Conservation (phyloP, 2,329 filamentous ascomycete genomes). For the Grosmannia huntii region DNA sequence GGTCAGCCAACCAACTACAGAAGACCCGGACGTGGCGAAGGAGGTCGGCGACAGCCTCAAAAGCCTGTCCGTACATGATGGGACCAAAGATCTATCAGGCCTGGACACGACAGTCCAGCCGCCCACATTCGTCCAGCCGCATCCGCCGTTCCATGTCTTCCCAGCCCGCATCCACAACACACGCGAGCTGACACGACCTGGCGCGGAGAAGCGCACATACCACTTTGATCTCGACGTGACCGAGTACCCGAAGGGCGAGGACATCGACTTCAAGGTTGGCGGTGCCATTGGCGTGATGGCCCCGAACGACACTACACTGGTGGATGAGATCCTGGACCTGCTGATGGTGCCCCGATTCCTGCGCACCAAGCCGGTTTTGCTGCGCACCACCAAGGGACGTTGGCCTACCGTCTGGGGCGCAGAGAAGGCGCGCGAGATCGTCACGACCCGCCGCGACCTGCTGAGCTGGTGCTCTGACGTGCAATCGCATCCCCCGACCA, state of each 20-base stretch:
- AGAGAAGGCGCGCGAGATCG: constrained; percentile 69
- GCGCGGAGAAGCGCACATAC: constrained; percentile 92
- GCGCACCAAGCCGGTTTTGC: constrained; percentile 68
- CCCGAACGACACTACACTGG: constrained; percentile 63
- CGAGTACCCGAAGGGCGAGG: constrained; percentile 71
- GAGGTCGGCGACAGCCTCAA: constrained; percentile 9
- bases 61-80: constrained; percentile 21
- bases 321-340: constrained; percentile 74
- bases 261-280: constrained; percentile 88
- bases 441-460: constrained; percentile 83
- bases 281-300: constrained; percentile 90
- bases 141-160: constrained; percentile 85
- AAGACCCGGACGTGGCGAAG: no score
- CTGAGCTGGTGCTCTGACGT: constrained; percentile 92
- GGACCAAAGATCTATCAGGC: constrained; percentile 14
- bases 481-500: constrained; percentile 84
- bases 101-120: constrained; percentile 56
- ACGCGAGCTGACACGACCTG: constrained; percentile 73
- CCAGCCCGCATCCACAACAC: constrained; percentile 76
- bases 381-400: constrained; percentile 68
- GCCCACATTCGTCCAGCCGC: constrained; percentile 82
- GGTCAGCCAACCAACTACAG: constrained; percentile 20
- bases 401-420: constrained; percentile 99
- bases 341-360: constrained; percentile 71
- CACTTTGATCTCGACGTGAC: constrained; percentile 97